Percentiles rank a stretch among this genome's conserved stretches.
These are phyloP conservation scores for Arthrobotrys musiformis DNA, from an alignment of 2,329 filamentous ascomycete genomes.

Conservation along the genomic window DNA sequence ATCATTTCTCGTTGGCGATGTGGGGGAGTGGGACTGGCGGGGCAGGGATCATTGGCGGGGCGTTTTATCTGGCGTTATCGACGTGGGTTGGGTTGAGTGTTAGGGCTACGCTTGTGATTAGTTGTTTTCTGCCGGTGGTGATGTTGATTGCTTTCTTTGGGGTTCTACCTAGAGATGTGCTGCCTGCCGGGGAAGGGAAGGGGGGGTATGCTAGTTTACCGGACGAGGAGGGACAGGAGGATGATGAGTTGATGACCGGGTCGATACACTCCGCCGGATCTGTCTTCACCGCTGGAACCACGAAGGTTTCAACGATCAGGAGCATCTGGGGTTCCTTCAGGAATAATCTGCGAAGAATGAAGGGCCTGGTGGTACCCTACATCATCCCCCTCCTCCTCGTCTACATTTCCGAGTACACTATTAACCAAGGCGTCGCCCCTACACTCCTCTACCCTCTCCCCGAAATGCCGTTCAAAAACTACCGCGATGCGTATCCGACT, in stretches of 20 bases:
- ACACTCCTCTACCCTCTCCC: slow-evolving; percentile 83
- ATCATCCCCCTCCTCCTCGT: slow-evolving; percentile 94
- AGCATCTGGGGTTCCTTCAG: slow-evolving; percentile 63
- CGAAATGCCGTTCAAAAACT: slow-evolving; percentile 80
- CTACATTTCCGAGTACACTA: slow-evolving; percentile 95
- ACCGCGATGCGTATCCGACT: slow-evolving; percentile 89
- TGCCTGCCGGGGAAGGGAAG: slow-evolving; percentile 64
- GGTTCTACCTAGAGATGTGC: slow-evolving; percentile 75
- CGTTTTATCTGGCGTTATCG: slow-evolving; percentile 86
- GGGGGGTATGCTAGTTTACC: slow-evolving; percentile 61
- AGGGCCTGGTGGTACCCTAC: slow-evolving; percentile 76
- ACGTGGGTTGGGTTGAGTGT: slow-evolving; percentile 81
- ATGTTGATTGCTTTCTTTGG: slow-evolving; percentile 90
- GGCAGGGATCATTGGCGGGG: slow-evolving; percentile 85
- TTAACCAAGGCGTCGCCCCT: slow-evolving; percentile 93
- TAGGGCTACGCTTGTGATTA: slow-evolving; percentile 77
- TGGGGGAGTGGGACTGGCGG: slow-evolving; percentile 95
- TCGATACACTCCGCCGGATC: slow-evolving; percentile 34
- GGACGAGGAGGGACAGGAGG: slow-evolving; percentile 59
- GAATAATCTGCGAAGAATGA: slow-evolving; percentile 73
- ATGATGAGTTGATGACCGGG: slow-evolving; percentile 37
- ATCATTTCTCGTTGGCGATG: slow-evolving; percentile 82
- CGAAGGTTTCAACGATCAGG: background rate
- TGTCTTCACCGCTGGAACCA: slow-evolving; percentile 6
- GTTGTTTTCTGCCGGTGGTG: slow-evolving; percentile 79